Base-by-base conservation (phyloP, 257 asterid species). In the Datura wrightii region DNA sequence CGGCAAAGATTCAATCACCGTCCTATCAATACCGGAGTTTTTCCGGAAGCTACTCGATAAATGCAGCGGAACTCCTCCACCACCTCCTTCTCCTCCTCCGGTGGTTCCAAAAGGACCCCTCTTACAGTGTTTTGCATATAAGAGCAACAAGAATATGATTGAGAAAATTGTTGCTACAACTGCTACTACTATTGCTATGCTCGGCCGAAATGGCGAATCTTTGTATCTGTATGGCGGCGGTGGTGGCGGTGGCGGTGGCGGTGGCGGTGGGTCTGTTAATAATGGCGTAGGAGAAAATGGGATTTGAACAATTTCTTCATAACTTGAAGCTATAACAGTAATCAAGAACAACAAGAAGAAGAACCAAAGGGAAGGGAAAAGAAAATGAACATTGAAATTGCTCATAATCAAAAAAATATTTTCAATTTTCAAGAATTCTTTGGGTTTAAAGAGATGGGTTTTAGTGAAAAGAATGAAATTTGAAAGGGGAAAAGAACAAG, bases 81-180 rank as follows among this genome's bases (percentile, higher is more conserved):
- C 42, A 2, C 42, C 42, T 39, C 42, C 42, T 39, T 1, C 42
- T 2, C 79, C 50, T 79, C 18, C 3, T 1, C 34, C 71, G 44
- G 42, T 52, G 46, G 74, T 24, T 34, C 44, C 53, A 1, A 58
- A 39, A 3, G 39, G 59, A 41, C 85, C 90, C 6, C 90, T 84
- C 63, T 92, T 91, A 83, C 98, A 95, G 39, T 95, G 97, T 87
- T 90, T 95, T 34, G 92, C 89, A 83, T 95, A 94, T 16, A 95
- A 89, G 0, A 95, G 93, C 8, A 94, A 2, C 3, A 95, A 84
- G 67, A 95, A 93, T 2, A 95, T 93, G 31, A 93, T 65, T 1
- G 97, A 92, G 89, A 95, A 93, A 4, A 91, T 74, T 0, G 93
- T 89, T 34, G 97, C 92, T 58, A 94, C 88, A 2, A 92, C 79